phyloP scores from a whole-genome alignment of 2,329 filamentous ascomycete species.

The Alternaria alternata region DNA sequence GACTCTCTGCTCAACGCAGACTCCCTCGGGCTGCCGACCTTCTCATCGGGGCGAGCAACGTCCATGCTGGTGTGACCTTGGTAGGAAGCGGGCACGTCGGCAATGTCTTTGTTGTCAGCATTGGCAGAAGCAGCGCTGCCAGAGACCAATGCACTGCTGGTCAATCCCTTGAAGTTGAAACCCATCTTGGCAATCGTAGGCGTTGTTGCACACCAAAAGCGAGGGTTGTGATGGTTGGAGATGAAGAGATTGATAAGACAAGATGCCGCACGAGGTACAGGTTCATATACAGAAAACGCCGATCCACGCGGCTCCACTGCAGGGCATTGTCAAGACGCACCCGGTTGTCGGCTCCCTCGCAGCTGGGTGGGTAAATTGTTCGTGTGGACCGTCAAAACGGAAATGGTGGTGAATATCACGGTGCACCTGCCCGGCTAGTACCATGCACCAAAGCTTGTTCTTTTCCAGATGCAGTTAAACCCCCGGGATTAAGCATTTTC shows the following conservation, averaged over 20 bases:
- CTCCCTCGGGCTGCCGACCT: constrained; percentile 34
- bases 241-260: constrained; percentile 41
- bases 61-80: constrained; percentile 41
- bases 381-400: constrained; percentile 16
- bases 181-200: constrained; percentile 32
- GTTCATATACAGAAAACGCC: constrained; percentile 28
- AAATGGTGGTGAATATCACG: constrained; percentile 16
- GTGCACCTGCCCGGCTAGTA: constrained; percentile 20
- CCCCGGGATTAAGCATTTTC: constrained; percentile 30
- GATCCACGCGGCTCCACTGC: constrained; percentile 20
- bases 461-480: constrained; percentile 15
- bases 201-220: constrained; percentile 6
- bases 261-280: constrained; percentile 20
- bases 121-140: constrained; percentile 20
- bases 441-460: constrained; percentile 17
- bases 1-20: constrained; percentile 22
- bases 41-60: constrained; percentile 33
- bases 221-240: constrained; percentile 9
- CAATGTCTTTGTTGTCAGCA: constrained; percentile 35
- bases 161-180: constrained; percentile 43
- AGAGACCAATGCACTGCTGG: constrained; percentile 36
- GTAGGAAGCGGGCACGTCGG: constrained; percentile 39
- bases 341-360: constrained; percentile 22
- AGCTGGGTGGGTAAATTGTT: constrained; percentile 18
- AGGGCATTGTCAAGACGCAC: constrained; percentile 12